Evolutionary conservation across 116 monocot genomes (phyloP), one percentile per base, ranked within the genome.

Genomic region (Trichopus zeylanicus): DNA sequence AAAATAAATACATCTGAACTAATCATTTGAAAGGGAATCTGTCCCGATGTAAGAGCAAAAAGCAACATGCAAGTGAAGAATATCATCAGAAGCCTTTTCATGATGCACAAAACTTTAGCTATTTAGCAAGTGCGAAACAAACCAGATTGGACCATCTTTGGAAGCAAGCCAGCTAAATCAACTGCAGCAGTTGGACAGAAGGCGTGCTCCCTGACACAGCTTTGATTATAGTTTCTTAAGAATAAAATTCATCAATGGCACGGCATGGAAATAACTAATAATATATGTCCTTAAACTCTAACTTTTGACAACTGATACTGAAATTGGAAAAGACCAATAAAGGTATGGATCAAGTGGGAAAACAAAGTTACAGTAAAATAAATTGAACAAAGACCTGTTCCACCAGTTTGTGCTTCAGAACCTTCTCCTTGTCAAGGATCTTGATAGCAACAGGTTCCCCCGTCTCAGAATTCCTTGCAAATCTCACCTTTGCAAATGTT

Each of bases 371-470:
- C n/a, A 42, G 8, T 15, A 15, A n/a, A n/a, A 42, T 42, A 42
- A 28, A 29, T 31, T 31, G 25, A 7, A 59, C 35, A 51, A 0
- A 61, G 31, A 88, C 88, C 88, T 81, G 88, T 38, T 88, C 88
- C 34, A 78, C 84, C 67, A 88, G 24, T 67, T 88, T 88, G 62
- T 88, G 80, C 73, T 83, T 88, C 48, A 84, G 84, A 75, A 88
- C 77, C 49, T 84, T 88, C 67, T 84, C 81, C 67, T 81, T 88
- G 22, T 70, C 77, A 25, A 88, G 71, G 53, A 88, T 88, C 70
- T 88, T 88, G 34, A 88, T 77, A 9, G 88, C 88, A 19, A 88
- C 80, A 13, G 77, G 67, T 29, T 83, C 81, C 21, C 77, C 88
- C 0, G 77, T 88, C 49, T 80, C 84, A 0, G 31, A 27, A 72